A percentile compares a stretch with the other conserved stretches of the same genome.
Evolutionary conservation across 805 yeast species (phyloP).

Genomic region (Ogataea henricii): DNA sequence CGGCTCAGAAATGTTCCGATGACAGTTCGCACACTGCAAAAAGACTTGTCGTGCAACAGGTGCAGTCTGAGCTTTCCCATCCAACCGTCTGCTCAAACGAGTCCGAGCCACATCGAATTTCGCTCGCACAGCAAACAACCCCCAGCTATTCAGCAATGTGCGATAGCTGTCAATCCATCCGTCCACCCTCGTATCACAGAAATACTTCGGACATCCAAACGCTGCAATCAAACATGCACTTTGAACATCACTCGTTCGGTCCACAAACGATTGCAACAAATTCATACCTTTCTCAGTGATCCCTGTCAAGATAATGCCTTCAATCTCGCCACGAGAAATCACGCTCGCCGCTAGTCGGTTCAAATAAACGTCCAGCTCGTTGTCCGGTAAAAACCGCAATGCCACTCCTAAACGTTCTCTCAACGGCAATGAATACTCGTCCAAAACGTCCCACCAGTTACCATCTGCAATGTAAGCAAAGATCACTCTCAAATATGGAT

Average conservation of each 20-base stretch:
- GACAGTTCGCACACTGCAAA: conserved; percentile 81
- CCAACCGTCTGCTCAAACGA: conserved; percentile 54
- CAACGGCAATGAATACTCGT: conserved; percentile 84
- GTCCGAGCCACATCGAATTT: conserved; percentile 80
- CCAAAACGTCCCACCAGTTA: conserved; percentile 95
- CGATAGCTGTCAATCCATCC: conserved; percentile 79
- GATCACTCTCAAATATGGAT: conserved; percentile 87
- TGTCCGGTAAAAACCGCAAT: conserved; percentile 76
- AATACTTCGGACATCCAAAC: conserved; percentile 83
- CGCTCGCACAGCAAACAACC: conserved; percentile 74
- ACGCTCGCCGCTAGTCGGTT: conserved; percentile 70
- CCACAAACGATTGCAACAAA: conserved; percentile 81
- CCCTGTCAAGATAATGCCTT: conserved; percentile 91
- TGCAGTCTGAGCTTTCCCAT: conserved; percentile 49
- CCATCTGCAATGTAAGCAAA: conserved; percentile 93
- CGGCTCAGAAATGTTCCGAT: conserved; percentile 56
- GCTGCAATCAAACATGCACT: conserved; percentile 83
- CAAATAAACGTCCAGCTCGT: conserved; percentile 72
- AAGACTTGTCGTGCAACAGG: conserved; percentile 73
- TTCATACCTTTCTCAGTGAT: conserved; percentile 82
- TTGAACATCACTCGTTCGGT: conserved; percentile 87
- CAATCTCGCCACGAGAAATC: conserved; percentile 78
- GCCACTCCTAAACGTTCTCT: conserved; percentile 92
- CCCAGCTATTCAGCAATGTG: conserved; percentile 74
- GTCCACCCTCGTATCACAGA: conserved; percentile 69